A percentile compares a stretch with the other conserved stretches of the same genome.
These are phyloP conservation scores for Debaryomyces nepalensis DNA, from an alignment of 1,139 yeast species.

Conservation along the genomic window DNA sequence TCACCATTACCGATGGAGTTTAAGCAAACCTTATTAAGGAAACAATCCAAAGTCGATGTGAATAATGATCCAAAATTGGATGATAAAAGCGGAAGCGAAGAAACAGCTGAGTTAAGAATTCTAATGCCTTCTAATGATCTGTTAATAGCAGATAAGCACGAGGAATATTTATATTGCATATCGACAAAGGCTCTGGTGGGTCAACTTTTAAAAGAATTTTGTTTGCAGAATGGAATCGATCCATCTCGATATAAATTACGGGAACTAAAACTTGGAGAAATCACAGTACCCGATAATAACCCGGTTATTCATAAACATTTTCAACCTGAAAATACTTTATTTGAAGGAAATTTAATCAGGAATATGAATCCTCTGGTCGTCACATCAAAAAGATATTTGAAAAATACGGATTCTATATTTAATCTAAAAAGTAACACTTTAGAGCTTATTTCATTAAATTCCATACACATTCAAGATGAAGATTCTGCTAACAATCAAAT, in stretches of 20 bases:
- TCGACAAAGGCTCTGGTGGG: constrained; percentile 28
- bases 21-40: constrained; percentile 25
- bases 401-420: constrained; percentile 28
- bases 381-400: constrained; percentile 16
- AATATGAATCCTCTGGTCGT: constrained; percentile 12
- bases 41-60: background rate
- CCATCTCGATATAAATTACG: constrained; percentile 29
- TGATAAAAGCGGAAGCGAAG: constrained; percentile 13
- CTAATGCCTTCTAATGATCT: background rate
- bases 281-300: constrained; percentile 4
- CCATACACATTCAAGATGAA: constrained; percentile 12
- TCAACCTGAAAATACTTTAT: constrained; percentile 14
- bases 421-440: constrained; percentile 27
- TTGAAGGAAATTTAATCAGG: constrained; percentile 13
- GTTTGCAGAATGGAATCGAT: constrained; percentile 34
- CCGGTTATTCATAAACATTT: background rate
- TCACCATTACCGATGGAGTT: constrained; percentile 60
- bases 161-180: constrained; percentile 13
- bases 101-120: constrained; percentile 16
- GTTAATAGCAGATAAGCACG: constrained; percentile 13
- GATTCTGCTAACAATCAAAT: constrained; percentile 13
- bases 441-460: constrained; percentile 27
- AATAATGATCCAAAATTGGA: background rate
- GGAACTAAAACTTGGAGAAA: too few species aligned
- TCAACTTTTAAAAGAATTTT: constrained; percentile 38